A percentile compares a stretch with the other conserved stretches of the same genome.
phyloP scores from a whole-genome alignment of 345 rosid species.

The Reutealis trisperma region DNA sequence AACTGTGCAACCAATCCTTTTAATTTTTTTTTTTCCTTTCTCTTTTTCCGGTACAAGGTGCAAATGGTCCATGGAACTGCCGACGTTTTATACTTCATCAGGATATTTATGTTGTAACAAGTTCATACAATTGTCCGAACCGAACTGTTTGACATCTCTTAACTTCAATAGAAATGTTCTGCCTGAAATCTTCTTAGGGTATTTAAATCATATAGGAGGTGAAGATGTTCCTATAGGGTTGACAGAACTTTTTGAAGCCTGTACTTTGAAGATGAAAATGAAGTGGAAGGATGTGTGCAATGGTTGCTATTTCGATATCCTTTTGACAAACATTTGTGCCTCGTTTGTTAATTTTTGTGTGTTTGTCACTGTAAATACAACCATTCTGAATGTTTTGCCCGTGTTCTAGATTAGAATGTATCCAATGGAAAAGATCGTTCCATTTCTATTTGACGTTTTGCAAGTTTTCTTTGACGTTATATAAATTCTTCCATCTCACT shows the following conservation, averaged over 20 bases:
- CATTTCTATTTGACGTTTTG: not conserved
- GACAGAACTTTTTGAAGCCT: not conserved
- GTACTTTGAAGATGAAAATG: not conserved
- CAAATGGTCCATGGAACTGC: conserved; percentile 31
- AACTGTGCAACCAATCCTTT: not conserved
- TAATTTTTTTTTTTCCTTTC: not conserved
- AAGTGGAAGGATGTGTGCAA: not conserved
- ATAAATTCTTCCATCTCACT: too few species aligned
- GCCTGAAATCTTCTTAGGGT: not conserved
- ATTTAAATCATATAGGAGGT: not conserved
- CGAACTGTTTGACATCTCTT: conserved; percentile 3
- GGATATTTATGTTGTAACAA: conserved; percentile 24
- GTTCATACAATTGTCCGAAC: conserved; percentile 16
- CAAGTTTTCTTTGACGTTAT: too few species aligned
- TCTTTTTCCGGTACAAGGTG: conserved; percentile 7
- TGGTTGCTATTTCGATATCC: not conserved
- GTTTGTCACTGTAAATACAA: not conserved
- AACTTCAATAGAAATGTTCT: conserved; percentile 5
- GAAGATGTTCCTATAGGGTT: not conserved
- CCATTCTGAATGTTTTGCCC: not conserved
- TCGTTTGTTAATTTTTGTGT: not conserved
- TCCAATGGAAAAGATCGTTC: not conserved
- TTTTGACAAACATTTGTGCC: not conserved
- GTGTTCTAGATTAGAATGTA: not conserved
- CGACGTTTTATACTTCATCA: conserved; percentile 25